These are phyloP conservation scores for Rhizomucor pusillus DNA, from an alignment of 371 early-diverging fungal genomes.

Conservation along the genomic window DNA sequence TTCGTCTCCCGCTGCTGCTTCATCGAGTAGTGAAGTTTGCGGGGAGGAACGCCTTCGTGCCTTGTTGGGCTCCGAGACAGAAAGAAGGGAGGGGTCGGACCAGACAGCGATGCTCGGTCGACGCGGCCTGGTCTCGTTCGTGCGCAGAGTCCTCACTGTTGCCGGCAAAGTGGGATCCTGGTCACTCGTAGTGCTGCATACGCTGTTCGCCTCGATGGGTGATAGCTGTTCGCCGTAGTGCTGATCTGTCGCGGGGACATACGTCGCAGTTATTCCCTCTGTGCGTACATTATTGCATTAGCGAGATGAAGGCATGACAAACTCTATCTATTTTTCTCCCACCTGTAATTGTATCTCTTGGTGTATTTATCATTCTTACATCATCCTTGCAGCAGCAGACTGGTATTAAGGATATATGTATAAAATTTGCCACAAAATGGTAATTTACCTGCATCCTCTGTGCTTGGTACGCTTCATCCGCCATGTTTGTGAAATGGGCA, in stretches of 20 bases:
- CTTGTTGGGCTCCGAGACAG: conserved; percentile 31
- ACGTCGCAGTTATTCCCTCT: conserved; percentile 1
- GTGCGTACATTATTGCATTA: conserved; percentile 5
- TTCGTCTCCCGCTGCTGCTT: neutral
- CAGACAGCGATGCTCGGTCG: conserved; percentile 83
- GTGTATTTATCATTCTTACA: conserved; percentile 1
- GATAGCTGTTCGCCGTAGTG: conserved; percentile 9
- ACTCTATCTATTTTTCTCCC: conserved; percentile 2
- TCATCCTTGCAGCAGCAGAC: too few species aligned
- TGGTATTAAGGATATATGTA: too few species aligned
- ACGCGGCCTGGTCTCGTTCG: conserved; percentile 46
- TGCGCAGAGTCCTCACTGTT: conserved; percentile 24
- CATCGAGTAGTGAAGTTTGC: conserved; percentile 7
- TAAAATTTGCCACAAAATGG: too few species aligned
- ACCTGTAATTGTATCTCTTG: conserved; percentile 24
- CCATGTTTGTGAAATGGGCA: conserved; percentile 26
- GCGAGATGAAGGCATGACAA: neutral
- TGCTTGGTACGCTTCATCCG: neutral
- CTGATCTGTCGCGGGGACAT: conserved; percentile 10
- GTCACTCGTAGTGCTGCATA: conserved; percentile 46
- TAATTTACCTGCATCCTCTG: too few species aligned
- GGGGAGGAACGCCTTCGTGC: neutral
- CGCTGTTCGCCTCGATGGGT: conserved; percentile 21
- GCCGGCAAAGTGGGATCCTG: conserved; percentile 44
- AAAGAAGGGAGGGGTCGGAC: conserved; percentile 70